Evolutionary conservation across 441 rosid species (phyloP), one percentile per base, ranked within the genome.

Genomic region (Populus tomentosa): DNA sequence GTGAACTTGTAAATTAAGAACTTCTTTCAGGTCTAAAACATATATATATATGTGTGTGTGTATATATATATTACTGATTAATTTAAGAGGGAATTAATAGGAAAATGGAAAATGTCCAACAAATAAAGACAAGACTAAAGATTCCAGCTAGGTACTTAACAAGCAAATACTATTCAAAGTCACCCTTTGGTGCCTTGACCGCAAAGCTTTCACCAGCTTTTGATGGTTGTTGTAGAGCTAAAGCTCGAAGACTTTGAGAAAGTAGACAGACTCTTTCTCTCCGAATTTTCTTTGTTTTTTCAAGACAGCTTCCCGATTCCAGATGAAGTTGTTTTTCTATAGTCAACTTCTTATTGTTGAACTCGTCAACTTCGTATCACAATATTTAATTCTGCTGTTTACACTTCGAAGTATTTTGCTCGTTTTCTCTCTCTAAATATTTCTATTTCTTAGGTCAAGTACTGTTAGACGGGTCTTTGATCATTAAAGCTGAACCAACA

Each of bases 101-200:
- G n/a, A 38, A 18, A 9, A 6, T 28, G 32, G 64, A 66, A 75
- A 32, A 14, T 50, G 78, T 32, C 24, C 23, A 6, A 4, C 23
- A 11, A 16, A 67, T 16, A 13, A 24, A 5, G 24, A 67, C 32
- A 70, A 56, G 67, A 40, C 53, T 11, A 28, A 26, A 71, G 30
- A 46, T 59, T 32, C 42, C 40, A 63, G 30, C 63, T 3, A n/a
- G 63, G 4, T 7, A 6, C 63, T 7, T n/a, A 6, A 4, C 3
- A 4, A 3, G 7, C 18, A 65, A 16, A 46, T 18, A 14, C 32
- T 36, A 67, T 40, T 79, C 56, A 73, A 68, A 73, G 77, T 69
- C 74, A 24, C 13, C 42, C 65, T 9, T 8, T 30, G 81, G 23
- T 68, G 74, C 62, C 81, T 69, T 78, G 70, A 78, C 77, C 77